Conservation (phyloP, 2,329 filamentous ascomycete species). For the Exserohilum turcica region DNA sequence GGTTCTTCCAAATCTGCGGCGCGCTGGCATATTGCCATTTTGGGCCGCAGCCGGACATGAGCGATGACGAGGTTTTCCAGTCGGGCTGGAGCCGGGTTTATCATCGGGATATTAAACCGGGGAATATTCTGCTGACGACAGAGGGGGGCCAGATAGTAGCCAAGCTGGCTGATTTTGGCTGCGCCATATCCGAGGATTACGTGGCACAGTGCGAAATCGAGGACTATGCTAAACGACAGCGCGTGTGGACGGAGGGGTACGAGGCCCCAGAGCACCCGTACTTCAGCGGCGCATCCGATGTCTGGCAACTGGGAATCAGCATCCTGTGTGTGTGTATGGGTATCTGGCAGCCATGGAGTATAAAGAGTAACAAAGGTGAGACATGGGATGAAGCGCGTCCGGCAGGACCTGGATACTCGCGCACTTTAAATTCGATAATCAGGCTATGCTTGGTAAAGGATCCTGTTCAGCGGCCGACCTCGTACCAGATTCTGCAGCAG, state of each 20-base stretch:
- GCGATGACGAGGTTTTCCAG: constrained; percentile 6
- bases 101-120: constrained; percentile 28
- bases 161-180: constrained; percentile 29
- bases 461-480: background rate
- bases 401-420: constrained; percentile 14
- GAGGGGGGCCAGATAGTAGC: constrained; percentile 14
- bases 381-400: constrained; percentile 9
- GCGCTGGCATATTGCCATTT: constrained; percentile 21
- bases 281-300: constrained; percentile 16
- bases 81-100: constrained; percentile 20
- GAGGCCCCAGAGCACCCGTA: constrained; percentile 23
- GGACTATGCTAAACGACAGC: background rate
- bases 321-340: constrained; percentile 22
- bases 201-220: background rate
- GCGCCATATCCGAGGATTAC: constrained; percentile 11
- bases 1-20: constrained; percentile 18
- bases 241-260: constrained; percentile 13
- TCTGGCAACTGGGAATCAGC: constrained; percentile 23
- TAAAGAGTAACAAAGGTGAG: constrained; percentile 1
- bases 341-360: constrained; percentile 7
- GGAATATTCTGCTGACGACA: constrained; percentile 22
- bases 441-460: constrained; percentile 7
- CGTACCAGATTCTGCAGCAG: background rate
- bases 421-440: constrained; percentile 8
- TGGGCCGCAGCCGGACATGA: constrained; percentile 12